Evolutionary conservation across 208 protist species (phyloP).

Genomic region (Plasmodiophora brassicae): DNA sequence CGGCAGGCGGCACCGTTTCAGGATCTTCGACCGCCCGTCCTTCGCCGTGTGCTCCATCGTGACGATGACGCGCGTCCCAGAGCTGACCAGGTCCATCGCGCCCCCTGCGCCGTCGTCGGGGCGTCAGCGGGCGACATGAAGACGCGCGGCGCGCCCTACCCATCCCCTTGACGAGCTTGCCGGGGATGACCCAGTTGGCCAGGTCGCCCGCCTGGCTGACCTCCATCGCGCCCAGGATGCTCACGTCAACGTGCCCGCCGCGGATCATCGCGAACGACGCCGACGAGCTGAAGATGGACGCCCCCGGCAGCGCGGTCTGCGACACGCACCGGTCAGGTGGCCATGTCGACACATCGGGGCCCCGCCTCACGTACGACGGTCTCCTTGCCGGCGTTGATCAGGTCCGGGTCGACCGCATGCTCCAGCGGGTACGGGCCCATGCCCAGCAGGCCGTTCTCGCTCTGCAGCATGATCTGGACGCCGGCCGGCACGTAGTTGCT

Average conservation of each 20-base stretch:
- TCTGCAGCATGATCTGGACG: conserved; percentile 50
- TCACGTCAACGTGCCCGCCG: conserved; percentile 65
- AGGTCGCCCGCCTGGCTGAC: conserved; percentile 84
- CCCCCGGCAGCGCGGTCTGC: conserved; percentile 80
- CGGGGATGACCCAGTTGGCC: conserved; percentile 94
- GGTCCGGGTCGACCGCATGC: conserved; percentile 78
- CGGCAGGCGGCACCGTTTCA: conserved; percentile 58
- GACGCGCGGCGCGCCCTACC: no score
- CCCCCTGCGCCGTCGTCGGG: no score
- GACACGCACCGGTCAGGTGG: no score
- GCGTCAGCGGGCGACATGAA: no score
- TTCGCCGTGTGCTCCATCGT: conserved; percentile 93
- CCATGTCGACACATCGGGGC: no score
- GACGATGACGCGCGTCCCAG: conserved; percentile 80
- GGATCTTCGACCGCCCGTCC: conserved; percentile 79
- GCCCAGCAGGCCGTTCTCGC: conserved; percentile 40
- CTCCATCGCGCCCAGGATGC: conserved; percentile 90
- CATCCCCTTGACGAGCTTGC: conserved; percentile 93
- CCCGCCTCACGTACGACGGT: no score
- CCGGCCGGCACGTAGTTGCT: conserved; percentile 48
- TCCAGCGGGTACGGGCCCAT: conserved; percentile 79
- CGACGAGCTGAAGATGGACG: conserved; percentile 78
- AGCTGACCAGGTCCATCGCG: conserved; percentile 86
- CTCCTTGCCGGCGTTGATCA: conserved; percentile 93
- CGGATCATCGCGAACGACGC: conserved; percentile 94